Evolutionary conservation across 768 basidiomycete genomes (phyloP).

Genomic region (Russula vinacea): DNA sequence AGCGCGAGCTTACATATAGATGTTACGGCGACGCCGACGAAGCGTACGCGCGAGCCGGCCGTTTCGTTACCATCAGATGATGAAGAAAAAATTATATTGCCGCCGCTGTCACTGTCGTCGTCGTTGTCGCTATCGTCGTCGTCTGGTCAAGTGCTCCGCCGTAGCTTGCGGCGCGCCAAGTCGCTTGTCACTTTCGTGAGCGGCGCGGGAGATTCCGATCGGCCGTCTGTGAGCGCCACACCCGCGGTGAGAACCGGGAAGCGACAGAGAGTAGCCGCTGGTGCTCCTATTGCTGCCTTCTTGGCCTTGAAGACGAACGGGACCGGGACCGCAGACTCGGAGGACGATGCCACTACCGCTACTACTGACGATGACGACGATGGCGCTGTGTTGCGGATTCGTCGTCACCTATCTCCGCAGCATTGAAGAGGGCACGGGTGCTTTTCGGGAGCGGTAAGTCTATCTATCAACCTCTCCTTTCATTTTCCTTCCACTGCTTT

Average conservation of each 20-base stretch:
- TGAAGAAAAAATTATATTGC: background rate
- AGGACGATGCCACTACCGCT: background rate
- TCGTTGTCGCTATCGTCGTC: background rate
- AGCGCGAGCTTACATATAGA: constrained; percentile 7
- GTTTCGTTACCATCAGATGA: background rate
- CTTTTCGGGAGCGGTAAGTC: constrained; percentile 40
- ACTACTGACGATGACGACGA: background rate
- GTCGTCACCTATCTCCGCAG: constrained; percentile 32
- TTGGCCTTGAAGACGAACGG: constrained; percentile 1
- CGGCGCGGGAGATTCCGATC: background rate
- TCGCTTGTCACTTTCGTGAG: constrained; percentile 7
- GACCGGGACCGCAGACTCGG: background rate
- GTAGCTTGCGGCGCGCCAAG: constrained; percentile 26
- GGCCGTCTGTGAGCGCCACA: background rate
- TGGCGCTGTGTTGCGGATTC: background rate
- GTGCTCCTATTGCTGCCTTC: too few relatives aligned
- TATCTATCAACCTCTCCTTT: background rate
- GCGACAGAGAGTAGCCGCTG: constrained; percentile 4
- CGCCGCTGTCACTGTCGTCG: background rate
- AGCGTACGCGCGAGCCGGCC: background rate
- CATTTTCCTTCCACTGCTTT: background rate
- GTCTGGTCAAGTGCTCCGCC: background rate
- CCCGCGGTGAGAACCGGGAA: constrained; percentile 8
- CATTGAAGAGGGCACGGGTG: constrained; percentile 30
- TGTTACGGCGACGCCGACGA: background rate